Evolutionary conservation across 2,329 filamentous ascomycete species (phyloP).

Genomic region (Akanthomyces dipterigenus): DNA sequence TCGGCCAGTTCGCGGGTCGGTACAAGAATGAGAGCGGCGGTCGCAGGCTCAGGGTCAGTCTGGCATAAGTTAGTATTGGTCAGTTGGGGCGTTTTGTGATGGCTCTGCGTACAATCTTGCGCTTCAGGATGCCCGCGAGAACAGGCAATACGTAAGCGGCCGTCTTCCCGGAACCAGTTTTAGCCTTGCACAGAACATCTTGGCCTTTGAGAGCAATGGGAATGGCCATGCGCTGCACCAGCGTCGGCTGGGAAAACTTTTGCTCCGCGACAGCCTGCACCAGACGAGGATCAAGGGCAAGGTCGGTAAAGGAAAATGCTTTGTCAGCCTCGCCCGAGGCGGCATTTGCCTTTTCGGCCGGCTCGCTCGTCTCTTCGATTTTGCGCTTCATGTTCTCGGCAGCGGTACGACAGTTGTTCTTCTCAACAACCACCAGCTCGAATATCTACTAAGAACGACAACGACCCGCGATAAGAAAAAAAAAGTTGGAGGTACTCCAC

Average conservation of each 20-base stretch:
- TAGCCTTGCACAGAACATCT: conserved; percentile 85
- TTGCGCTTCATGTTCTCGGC: conserved; percentile 9
- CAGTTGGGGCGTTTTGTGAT: no score
- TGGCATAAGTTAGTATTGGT: conserved; percentile 21
- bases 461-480: conserved; percentile 3
- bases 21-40: conserved; percentile 79
- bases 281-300: conserved; percentile 78
- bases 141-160: conserved; percentile 90
- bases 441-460: not conserved
- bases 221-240: conserved; percentile 80
- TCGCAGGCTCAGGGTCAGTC: conserved; percentile 46
- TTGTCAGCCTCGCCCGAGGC: conserved; percentile 14
- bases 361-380: not conserved
- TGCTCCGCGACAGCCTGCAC: conserved; percentile 80
- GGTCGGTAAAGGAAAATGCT: conserved; percentile 59
- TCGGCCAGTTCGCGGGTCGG: conserved; percentile 91
- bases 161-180: conserved; percentile 95
- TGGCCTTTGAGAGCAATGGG: conserved; percentile 80
- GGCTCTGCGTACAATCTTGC: conserved; percentile 52
- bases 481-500: conserved; percentile 5
- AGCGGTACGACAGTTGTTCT: not conserved
- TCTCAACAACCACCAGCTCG: not conserved
- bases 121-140: conserved; percentile 75
- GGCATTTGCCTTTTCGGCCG: not conserved
- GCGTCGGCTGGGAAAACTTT: conserved; percentile 79